Evolutionary conservation across 352 stramenopile genomes (phyloP), one percentile per base, ranked within the genome.

Genomic region (Phytophthora ramorum): DNA sequence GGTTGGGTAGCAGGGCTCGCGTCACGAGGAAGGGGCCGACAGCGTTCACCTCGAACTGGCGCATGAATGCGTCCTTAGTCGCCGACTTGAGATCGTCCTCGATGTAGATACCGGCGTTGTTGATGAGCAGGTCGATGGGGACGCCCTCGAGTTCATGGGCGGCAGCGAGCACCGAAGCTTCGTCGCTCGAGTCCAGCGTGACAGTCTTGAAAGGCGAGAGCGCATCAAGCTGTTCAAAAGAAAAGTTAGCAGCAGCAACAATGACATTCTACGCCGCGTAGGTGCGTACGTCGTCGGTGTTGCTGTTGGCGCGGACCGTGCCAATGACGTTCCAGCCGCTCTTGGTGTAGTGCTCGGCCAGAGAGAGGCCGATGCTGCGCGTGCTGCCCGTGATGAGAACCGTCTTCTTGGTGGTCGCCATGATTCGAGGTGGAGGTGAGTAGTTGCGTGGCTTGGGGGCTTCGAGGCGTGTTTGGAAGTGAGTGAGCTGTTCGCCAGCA

Each of bases 21-120:
- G 79, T 85, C 16, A 90, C 58, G 28, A 83, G 78, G 47, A 89
- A 76, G 35, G 78, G 70, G 0, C 84, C 84, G 5, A 90, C 66
- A 0, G 67, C 46, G 55, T 91, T 91, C 51, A 87, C 71, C 44
- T 89, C 75, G 48, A 89, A 85, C 58, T 87, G 71, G 10, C 60
- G 47, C 68, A 87, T 69, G 19, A 87, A 34, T 5, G 73, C 53
- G n/a, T 78, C 64, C 60, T 83, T 84, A 16, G 73, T 76, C 8
- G 59, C 58, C 7, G 62, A 68, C 38, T 60, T 57, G 6, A 88
- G 44, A 7, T 53, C 66, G 46, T 64, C 56, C 13, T 19, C 34
- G 9, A 66, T 43, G 43, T 76, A 59, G 3, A 83, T 76, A 20
- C 76, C 78, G 14, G 79, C 82, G 41, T 89, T 90, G 66, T 91